Evolutionary conservation across 257 asterid genomes (phyloP), one percentile per base, ranked within the genome.

Genomic region (Jacaranda copaia): DNA sequence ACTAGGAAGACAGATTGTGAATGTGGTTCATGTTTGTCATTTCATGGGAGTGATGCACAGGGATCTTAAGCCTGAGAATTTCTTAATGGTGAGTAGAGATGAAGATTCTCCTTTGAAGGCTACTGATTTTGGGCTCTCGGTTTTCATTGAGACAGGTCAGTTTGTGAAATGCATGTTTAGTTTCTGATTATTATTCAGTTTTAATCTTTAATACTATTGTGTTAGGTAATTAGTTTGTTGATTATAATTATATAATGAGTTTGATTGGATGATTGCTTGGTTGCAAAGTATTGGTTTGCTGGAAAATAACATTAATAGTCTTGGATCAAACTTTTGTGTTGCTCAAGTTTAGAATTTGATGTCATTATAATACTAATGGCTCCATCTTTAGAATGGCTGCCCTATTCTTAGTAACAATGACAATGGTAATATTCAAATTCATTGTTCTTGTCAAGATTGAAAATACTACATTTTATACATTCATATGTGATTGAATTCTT

Each of bases 1-100:
- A 7, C 77, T 90, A 5, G 96, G 96, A 49, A 68, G 93, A 11
- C 96, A 90, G 84, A 72, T 90, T 39, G 91, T 90, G 65, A 90
- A 90, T 72, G 96, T 90, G 69, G 96, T 90, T 48, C 90, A 88
- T 61, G 96, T 81, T 4, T 90, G 91, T 5, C 93, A 90, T 82
- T 88, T 90, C 77, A 90, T 90, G 96, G 96, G 96, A 5, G 95
- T 89, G 4, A 88, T 89, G 86, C 95, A 89, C 74, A 79, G 95
- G 19, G 95, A 89, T 39, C 80, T 88, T 19, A 88, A 90, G 82
- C 96, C 96, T 0, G 96, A 90, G 89, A 90, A 90, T 75, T 90
- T 90, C 87, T 82, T 90, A 88, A 76, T 88, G 86, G 91, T 83
- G 0, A 86, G 81, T 36, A 60, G 69, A 16, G 88, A 79, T 5